Evolutionary conservation across 345 rosid genomes (phyloP).

Genomic region (Cardiospermum halicacabum): DNA sequence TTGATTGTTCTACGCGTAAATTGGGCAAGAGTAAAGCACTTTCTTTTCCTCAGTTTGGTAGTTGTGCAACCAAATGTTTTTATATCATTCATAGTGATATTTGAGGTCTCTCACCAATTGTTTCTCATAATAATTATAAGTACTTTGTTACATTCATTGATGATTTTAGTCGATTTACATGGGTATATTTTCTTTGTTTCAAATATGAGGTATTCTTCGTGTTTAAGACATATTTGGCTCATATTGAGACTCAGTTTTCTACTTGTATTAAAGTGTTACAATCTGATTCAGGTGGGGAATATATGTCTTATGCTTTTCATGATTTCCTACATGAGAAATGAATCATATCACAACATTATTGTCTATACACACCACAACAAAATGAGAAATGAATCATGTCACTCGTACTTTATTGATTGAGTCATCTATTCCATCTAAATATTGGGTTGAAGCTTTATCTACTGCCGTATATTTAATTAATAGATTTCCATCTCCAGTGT

Average conservation of each 20-base stretch:
- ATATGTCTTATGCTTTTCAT: conserved; percentile 2
- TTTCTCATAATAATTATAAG: too few relatives aligned
- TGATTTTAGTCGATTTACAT: conserved; percentile 6
- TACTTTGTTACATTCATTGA: conserved; percentile 15
- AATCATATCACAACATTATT: conserved; percentile 4
- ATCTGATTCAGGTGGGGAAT: not conserved
- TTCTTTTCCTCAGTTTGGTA: not conserved
- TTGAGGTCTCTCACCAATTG: too few relatives aligned
- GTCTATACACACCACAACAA: conserved; percentile 9
- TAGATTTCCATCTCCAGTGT: not conserved
- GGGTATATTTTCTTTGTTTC: conserved; percentile 6
- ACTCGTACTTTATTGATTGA: conserved; percentile 1
- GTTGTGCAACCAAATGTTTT: not conserved
- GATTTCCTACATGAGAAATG: not conserved
- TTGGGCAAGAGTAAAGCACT: conserved; percentile 6
- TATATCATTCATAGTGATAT: not conserved
- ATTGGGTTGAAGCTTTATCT: too few relatives aligned
- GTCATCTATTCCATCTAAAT: not conserved
- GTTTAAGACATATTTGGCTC: not conserved
- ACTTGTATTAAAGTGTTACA: not conserved
- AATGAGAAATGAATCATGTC: conserved; percentile 4
- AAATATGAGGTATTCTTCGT: not conserved
- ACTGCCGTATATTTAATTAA: conserved; percentile 16
- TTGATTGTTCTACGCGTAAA: not conserved
- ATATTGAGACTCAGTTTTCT: conserved; percentile 1